A percentile compares a stretch with the other conserved stretches of the same genome.
phyloP scores from a whole-genome alignment of 768 basidiomycete genomes.

The Kwoniella botswanensis region DNA sequence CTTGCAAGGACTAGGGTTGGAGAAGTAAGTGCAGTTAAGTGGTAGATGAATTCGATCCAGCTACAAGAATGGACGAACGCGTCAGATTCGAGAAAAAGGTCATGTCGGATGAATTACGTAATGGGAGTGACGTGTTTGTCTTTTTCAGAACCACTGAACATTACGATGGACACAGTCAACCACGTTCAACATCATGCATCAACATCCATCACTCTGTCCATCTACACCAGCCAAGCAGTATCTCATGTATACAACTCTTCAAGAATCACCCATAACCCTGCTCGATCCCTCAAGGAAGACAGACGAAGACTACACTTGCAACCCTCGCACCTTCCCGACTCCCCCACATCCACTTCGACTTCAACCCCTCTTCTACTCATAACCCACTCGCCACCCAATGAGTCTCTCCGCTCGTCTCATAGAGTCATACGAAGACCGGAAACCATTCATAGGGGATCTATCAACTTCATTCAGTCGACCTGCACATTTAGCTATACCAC shows the following conservation, averaged over 20 bases:
- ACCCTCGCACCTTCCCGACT: not conserved
- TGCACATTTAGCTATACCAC: slow-evolving; percentile 24
- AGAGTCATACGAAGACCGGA: slow-evolving; percentile 42
- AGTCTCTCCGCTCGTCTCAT: slow-evolving; percentile 48
- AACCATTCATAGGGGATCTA: slow-evolving; percentile 11
- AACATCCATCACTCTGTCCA: no score
- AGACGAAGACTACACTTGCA: no score
- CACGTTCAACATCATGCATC: not conserved
- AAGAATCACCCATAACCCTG: not conserved
- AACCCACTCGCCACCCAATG: slow-evolving; percentile 28
- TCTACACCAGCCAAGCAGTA: no score
- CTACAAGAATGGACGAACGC: not conserved
- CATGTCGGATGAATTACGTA: not conserved
- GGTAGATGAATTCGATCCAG: no score
- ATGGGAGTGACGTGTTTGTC: not conserved
- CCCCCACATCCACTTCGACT: not conserved
- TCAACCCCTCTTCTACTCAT: not conserved
- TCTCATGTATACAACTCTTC: not conserved
- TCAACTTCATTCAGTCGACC: slow-evolving; percentile 22
- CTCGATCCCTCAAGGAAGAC: not conserved
- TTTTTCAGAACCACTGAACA: not conserved
- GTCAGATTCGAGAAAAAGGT: not conserved
- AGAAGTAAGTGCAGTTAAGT: not conserved
- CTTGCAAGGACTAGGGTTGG: not conserved
- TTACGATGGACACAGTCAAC: slow-evolving; percentile 13